These are phyloP conservation scores for Asterophora parasitica DNA, from an alignment of 768 basidiomycete genomes.

Conservation along the genomic window DNA sequence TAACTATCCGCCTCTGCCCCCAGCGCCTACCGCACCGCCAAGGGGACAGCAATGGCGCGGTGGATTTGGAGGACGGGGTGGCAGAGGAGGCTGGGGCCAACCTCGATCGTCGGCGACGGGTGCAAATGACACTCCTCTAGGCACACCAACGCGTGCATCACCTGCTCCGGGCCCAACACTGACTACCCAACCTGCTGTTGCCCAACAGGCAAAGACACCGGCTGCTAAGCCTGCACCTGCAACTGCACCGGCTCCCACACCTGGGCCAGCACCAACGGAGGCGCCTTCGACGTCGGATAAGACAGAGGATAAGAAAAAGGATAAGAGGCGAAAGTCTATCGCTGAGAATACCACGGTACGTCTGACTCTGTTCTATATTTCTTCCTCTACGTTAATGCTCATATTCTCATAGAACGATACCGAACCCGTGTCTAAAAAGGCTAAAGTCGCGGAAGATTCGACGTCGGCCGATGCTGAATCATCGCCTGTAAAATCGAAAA, in stretches of 20 bases:
- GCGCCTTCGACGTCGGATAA: constrained; percentile 15
- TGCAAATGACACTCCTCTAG: constrained; percentile 69
- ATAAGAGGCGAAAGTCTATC: constrained; percentile 32
- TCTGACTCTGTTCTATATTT: neutral
- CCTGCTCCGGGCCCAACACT: constrained; percentile 21
- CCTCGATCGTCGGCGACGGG: constrained; percentile 41
- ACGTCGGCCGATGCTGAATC: constrained; percentile 8
- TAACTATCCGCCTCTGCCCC: constrained; percentile 19
- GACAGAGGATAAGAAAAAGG: constrained; percentile 32
- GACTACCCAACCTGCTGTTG: constrained; percentile 10
- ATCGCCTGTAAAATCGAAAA: constrained; percentile 14
- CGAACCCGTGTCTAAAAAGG: constrained; percentile 24
- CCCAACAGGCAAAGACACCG: constrained; percentile 7
- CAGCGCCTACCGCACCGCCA: constrained; percentile 5
- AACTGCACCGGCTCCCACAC: neutral
- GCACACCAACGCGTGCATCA: constrained; percentile 46
- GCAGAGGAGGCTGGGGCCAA: constrained; percentile 33
- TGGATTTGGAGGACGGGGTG: constrained; percentile 23
- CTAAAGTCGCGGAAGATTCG: constrained; percentile 20
- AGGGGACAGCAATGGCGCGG: constrained; percentile 15
- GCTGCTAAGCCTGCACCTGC: constrained; percentile 13
- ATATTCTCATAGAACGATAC: constrained; percentile 1
- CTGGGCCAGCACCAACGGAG: constrained; percentile 1
- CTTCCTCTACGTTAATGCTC: neutral
- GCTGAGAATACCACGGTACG: constrained; percentile 25